A percentile compares a stretch with the other conserved stretches of the same genome.
These are phyloP conservation scores for Coemansia sp. DNA, from an alignment of 192 early-diverging fungal species.

Conservation along the genomic window DNA sequence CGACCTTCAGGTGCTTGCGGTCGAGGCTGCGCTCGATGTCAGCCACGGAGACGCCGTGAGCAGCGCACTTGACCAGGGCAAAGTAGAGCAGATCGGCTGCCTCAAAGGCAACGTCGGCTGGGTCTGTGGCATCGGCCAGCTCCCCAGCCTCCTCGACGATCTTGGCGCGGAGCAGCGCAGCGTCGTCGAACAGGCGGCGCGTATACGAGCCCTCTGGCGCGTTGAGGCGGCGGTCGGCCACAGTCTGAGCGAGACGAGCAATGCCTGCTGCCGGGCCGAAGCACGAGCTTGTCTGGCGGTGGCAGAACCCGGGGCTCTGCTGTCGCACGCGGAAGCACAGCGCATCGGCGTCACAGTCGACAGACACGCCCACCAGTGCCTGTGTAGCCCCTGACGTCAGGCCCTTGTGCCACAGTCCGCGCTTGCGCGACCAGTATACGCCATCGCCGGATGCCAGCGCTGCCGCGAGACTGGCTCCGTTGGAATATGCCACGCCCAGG, in stretches of 20 bases:
- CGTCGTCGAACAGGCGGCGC: constrained; percentile 80
- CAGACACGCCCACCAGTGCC: constrained; percentile 68
- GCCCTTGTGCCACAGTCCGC: constrained; percentile 97
- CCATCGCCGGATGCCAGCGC: constrained; percentile 76
- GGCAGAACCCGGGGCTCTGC: constrained; percentile 90
- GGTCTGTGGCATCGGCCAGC: constrained; percentile 73
- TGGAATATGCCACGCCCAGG: constrained; percentile 93
- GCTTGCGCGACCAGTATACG: constrained; percentile 87
- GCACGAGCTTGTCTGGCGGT: constrained; percentile 86
- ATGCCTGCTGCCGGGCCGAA: constrained; percentile 84
- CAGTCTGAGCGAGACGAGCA: constrained; percentile 65
- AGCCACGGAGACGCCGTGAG: constrained; percentile 73
- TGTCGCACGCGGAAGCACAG: constrained; percentile 87
- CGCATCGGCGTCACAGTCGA: constrained; percentile 91
- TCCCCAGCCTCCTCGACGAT: constrained; percentile 96
- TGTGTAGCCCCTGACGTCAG: constrained; percentile 95
- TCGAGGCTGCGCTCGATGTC: constrained; percentile 92
- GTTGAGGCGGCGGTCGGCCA: constrained; percentile 65
- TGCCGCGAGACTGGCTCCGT: constrained; percentile 75
- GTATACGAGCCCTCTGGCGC: constrained; percentile 95
- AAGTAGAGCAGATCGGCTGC: constrained; percentile 97
- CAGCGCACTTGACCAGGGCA: constrained; percentile 83
- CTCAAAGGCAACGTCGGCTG: constrained; percentile 90
- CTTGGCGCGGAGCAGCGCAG: constrained; percentile 81
- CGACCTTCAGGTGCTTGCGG: constrained; percentile 77